A percentile compares a stretch with the other conserved stretches of the same genome.
Evolutionary conservation across 441 rosid genomes (phyloP).

Genomic region (Theobroma grandiflorum): DNA sequence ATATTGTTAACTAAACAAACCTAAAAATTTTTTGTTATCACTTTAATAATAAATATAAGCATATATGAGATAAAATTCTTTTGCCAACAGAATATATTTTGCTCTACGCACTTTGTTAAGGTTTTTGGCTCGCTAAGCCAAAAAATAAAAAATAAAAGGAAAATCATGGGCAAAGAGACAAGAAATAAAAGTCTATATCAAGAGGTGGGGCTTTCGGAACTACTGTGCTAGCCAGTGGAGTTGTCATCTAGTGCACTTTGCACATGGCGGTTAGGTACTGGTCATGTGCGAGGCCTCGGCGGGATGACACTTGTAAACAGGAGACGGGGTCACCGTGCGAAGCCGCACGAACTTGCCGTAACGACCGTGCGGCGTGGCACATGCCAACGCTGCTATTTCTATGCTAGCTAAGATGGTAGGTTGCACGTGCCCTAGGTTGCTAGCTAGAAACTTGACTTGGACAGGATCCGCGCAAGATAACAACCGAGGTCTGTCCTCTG

Average conservation of each 20-base stretch:
- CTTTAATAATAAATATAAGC: too few relatives aligned
- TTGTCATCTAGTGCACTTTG: conserved; percentile 33
- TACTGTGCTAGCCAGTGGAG: conserved; percentile 26
- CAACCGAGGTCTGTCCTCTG: background rate
- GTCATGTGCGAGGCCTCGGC: conserved; percentile 37
- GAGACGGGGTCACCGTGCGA: background rate
- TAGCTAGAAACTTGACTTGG: conserved; percentile 9
- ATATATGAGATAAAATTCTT: background rate
- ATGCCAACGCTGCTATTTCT: conserved; percentile 19
- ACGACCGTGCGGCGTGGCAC: conserved; percentile 47
- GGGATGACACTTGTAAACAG: conserved; percentile 34
- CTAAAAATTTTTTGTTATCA: too few relatives aligned
- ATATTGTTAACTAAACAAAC: too few relatives aligned
- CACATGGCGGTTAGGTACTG: conserved; percentile 55
- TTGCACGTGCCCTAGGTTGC: conserved; percentile 41
- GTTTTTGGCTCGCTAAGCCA: background rate
- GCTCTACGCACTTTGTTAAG: conserved; percentile 7
- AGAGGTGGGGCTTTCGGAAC: conserved; percentile 13
- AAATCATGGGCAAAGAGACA: background rate
- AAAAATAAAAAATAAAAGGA: background rate
- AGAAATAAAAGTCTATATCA: background rate
- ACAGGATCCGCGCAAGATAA: background rate
- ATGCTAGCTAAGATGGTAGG: background rate
- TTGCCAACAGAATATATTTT: background rate
- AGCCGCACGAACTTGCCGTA: conserved; percentile 30